A percentile compares a stretch with the other conserved stretches of the same genome.
phyloP scores from a whole-genome alignment of 2,329 filamentous ascomycete species.

The Colletotrichum chlorophyti region DNA sequence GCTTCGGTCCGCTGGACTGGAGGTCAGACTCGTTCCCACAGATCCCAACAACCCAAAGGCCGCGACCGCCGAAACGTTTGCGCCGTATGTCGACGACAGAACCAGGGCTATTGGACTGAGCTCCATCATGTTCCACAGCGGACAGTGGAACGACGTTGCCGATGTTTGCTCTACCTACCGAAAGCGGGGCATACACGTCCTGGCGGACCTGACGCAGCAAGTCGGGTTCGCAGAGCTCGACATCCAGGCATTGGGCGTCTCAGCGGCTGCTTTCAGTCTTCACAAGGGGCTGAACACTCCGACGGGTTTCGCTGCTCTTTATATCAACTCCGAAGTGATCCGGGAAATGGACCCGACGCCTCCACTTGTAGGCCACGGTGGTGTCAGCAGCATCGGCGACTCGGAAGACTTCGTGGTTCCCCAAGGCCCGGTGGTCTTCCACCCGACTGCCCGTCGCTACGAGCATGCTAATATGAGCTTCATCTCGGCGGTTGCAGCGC shows the following conservation, averaged over 20 bases:
- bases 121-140: constrained; percentile 41
- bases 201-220: constrained; percentile 40
- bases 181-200: constrained; percentile 37
- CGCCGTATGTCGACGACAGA: constrained; percentile 36
- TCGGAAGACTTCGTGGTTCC: constrained; percentile 31
- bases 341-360: constrained; percentile 32
- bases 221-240: constrained; percentile 40
- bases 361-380: constrained; percentile 36
- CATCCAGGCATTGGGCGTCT: constrained; percentile 33
- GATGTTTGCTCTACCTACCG: constrained; percentile 35
- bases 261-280: constrained; percentile 39
- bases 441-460: constrained; percentile 35
- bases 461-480: constrained; percentile 40
- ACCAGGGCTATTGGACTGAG: constrained; percentile 40
- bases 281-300: constrained; percentile 43
- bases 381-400: constrained; percentile 28
- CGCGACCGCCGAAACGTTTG: constrained; percentile 34
- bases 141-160: constrained; percentile 39
- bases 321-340: constrained; percentile 35
- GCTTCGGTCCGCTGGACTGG: constrained; percentile 34
- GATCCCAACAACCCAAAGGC: constrained; percentile 24
- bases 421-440: constrained; percentile 29
- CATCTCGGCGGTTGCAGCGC: constrained; percentile 32
- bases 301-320: constrained; percentile 37
- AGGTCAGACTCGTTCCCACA: constrained; percentile 35